These are phyloP conservation scores for Epichloe amarillans DNA, from an alignment of 2,329 filamentous ascomycete genomes.

Conservation along the genomic window DNA sequence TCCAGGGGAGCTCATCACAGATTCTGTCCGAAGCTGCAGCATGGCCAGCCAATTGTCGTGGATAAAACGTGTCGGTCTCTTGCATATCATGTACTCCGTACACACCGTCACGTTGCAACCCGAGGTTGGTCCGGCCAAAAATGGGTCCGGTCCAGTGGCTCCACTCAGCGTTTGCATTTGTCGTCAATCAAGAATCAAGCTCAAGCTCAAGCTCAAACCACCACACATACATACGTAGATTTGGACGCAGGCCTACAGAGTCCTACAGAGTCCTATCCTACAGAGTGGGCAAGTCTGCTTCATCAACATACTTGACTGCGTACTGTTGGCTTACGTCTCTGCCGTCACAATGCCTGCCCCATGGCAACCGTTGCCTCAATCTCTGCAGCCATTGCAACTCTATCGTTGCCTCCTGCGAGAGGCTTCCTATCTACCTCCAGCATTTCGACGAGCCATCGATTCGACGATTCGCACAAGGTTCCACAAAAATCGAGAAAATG, in stretches of 20 bases:
- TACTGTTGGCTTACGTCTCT: neutral
- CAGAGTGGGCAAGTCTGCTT: neutral
- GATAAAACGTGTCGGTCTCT: neutral
- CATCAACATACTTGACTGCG: neutral
- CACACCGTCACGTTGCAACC: neutral
- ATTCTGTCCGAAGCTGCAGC: neutral
- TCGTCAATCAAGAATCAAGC: no score
- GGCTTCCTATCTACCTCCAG: conserved; percentile 42
- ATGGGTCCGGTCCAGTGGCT: no score
- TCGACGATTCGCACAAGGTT: conserved; percentile 33
- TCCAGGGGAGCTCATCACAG: no score
- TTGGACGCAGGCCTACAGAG: neutral
- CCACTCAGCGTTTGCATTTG: no score
- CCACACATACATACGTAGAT: neutral
- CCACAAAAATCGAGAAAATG: conserved; percentile 22
- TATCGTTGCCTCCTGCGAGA: conserved; percentile 50
- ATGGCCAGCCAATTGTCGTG: neutral
- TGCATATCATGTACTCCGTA: no score
- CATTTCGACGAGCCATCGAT: conserved; percentile 31
- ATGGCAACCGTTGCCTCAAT: conserved; percentile 11
- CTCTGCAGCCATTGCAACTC: conserved; percentile 21
- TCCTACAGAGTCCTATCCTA: neutral
- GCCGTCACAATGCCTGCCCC: conserved; percentile 17
- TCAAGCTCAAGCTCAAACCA: neutral
- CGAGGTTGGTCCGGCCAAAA: conserved; percentile 2